These are phyloP conservation scores for Suillus placidus DNA, from an alignment of 768 basidiomycete genomes.

Conservation along the genomic window DNA sequence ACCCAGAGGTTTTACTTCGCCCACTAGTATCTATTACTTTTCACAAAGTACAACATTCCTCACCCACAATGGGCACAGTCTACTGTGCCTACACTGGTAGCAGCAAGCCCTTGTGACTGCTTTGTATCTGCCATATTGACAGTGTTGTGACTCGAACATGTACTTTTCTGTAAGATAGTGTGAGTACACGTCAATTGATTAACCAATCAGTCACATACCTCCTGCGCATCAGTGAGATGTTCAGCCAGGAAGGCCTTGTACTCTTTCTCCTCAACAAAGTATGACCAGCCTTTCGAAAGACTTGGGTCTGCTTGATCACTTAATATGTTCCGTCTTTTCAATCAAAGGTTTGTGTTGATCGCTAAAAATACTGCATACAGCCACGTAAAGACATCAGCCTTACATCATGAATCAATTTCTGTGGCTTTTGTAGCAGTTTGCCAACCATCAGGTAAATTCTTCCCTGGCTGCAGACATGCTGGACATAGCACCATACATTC, in stretches of 20 bases:
- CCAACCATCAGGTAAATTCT: slow-evolving; percentile 13
- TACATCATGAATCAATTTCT: background rate
- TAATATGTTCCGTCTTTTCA: slow-evolving; percentile 7
- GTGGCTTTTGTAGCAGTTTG: background rate
- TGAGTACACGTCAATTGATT: background rate
- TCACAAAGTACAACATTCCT: no score
- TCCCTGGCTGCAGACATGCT: slow-evolving; percentile 11
- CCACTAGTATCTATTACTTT: no score
- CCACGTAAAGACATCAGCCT: background rate
- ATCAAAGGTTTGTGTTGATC: slow-evolving; percentile 15
- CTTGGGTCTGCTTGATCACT: slow-evolving; percentile 13
- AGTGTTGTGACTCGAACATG: background rate
- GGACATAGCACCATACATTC: slow-evolving; percentile 20
- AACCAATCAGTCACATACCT: background rate
- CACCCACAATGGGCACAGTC: no score
- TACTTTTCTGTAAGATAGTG: background rate
- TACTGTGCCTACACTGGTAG: no score
- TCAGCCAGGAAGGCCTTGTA: slow-evolving; percentile 13
- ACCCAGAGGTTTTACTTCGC: no score
- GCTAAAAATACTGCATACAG: slow-evolving; percentile 13
- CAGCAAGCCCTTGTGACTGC: no score
- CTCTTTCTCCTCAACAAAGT: slow-evolving; percentile 11
- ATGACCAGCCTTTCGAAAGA: slow-evolving; percentile 10
- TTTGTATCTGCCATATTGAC: no score
- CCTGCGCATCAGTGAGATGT: slow-evolving; percentile 1